Evolutionary conservation across 2,329 filamentous ascomycete species (phyloP).

Genomic region (Xylariaceae sp.): DNA sequence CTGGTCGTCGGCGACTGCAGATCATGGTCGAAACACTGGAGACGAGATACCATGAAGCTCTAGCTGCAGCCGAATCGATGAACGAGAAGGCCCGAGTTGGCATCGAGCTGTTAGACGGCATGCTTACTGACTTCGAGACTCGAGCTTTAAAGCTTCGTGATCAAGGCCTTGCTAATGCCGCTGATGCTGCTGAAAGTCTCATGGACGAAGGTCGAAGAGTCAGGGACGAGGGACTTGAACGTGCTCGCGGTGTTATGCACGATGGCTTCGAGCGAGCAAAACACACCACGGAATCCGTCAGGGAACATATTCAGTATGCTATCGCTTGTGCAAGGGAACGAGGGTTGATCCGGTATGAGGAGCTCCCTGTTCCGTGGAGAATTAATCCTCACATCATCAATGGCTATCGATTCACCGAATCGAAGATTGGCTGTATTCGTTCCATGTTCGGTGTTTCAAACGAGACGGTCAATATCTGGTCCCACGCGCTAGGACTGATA

Average conservation of each 20-base stretch:
- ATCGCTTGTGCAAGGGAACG: conserved; percentile 74
- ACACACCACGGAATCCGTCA: conserved; percentile 77
- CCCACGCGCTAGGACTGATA: conserved; percentile 85
- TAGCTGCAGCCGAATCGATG: conserved; percentile 81
- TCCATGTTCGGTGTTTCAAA: conserved; percentile 87
- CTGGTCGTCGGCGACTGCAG: conserved; percentile 79
- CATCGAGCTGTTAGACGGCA: conserved; percentile 81
- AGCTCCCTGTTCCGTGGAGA: conserved; percentile 88
- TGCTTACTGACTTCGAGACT: conserved; percentile 83
- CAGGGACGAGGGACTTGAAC: conserved; percentile 76
- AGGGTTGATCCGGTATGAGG: conserved; percentile 84
- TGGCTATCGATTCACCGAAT: conserved; percentile 93
- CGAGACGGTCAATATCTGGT: conserved; percentile 98
- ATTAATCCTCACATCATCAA: conserved; percentile 91
- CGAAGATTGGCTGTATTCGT: conserved; percentile 83
- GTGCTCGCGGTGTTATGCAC: conserved; percentile 75
- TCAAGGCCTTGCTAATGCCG: conserved; percentile 67
- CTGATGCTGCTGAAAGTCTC: conserved; percentile 70
- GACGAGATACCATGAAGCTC: conserved; percentile 79
- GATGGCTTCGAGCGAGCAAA: conserved; percentile 82
- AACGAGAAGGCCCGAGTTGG: conserved; percentile 91
- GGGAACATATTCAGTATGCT: conserved; percentile 82
- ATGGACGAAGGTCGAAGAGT: conserved; percentile 79
- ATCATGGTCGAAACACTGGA: conserved; percentile 94
- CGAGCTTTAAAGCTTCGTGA: conserved; percentile 80